These are phyloP conservation scores for Cladobotryum mycophilum DNA, from an alignment of 2,329 filamentous ascomycete species.

Conservation along the genomic window DNA sequence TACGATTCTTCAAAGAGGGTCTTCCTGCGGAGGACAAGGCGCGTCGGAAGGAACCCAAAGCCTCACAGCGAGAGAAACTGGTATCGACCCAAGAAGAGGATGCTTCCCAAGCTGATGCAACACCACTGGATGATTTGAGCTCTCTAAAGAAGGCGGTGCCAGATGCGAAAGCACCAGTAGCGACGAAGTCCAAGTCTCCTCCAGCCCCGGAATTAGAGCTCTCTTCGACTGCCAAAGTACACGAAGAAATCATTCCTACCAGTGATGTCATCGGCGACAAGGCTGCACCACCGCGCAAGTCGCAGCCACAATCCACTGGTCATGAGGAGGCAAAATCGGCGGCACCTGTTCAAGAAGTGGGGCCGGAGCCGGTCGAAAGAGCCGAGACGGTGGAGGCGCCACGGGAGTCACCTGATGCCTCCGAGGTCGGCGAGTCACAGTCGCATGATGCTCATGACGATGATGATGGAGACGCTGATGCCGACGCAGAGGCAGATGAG, in stretches of 20 bases:
- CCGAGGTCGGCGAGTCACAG: conserved; percentile 31
- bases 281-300: conserved; percentile 13
- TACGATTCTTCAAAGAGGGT: conserved; percentile 62
- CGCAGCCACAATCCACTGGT: conserved; percentile 14
- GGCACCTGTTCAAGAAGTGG: conserved; percentile 16
- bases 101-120: background rate
- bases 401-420: conserved; percentile 34
- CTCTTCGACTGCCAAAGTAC: background rate
- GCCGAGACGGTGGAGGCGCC: conserved; percentile 25
- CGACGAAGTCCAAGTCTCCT: conserved; percentile 3
- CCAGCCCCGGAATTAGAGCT: background rate
- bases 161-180: background rate
- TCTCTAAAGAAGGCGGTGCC: background rate
- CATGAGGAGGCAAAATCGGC: conserved; percentile 17
- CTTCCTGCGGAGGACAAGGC: conserved; percentile 52
- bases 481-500: conserved; percentile 42
- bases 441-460: conserved; percentile 1
- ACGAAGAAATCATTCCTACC: conserved; percentile 1
- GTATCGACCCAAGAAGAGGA: conserved; percentile 31
- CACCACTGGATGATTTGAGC: background rate
- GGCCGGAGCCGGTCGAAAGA: conserved; percentile 18
- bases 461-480: conserved; percentile 10
- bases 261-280: conserved; percentile 2
- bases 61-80: conserved; percentile 35
- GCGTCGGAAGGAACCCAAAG: conserved; percentile 44